These are phyloP conservation scores for Boletus tomentosulus DNA, from an alignment of 768 basidiomycete genomes.

Conservation along the genomic window DNA sequence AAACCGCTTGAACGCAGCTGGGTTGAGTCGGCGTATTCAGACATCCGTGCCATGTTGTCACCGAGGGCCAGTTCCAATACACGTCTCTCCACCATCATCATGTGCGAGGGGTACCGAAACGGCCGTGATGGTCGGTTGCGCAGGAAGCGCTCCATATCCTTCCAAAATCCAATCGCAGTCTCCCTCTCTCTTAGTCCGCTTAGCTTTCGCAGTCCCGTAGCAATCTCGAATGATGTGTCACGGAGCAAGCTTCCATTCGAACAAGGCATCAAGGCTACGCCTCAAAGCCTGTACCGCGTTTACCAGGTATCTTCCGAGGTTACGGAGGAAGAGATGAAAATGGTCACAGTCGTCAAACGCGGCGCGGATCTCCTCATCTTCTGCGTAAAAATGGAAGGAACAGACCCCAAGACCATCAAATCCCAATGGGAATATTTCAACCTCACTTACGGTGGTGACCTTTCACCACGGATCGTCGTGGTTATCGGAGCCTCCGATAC, in stretches of 20 bases:
- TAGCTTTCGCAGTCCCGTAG: slow-evolving; percentile 22
- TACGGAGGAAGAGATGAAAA: slow-evolving; percentile 6
- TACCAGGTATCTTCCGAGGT: slow-evolving; percentile 17
- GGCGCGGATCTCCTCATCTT: slow-evolving; percentile 27
- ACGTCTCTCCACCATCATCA: slow-evolving; percentile 20
- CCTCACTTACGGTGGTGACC: slow-evolving; percentile 23
- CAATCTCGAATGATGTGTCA: slow-evolving; percentile 13
- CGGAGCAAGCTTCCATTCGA: slow-evolving; percentile 22
- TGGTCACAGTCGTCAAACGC: slow-evolving; percentile 13
- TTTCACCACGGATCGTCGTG: slow-evolving; percentile 24
- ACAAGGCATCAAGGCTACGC: slow-evolving; percentile 4
- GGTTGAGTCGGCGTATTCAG: slow-evolving; percentile 24
- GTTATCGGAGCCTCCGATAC: slow-evolving; percentile 17
- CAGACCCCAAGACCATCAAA: slow-evolving; percentile 2
- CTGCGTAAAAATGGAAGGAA: slow-evolving; percentile 12
- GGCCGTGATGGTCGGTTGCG: not conserved
- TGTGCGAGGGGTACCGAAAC: slow-evolving; percentile 18
- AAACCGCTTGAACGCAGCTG: slow-evolving; percentile 25
- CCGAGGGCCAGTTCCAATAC: slow-evolving; percentile 1
- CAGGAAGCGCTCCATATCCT: slow-evolving; percentile 21
- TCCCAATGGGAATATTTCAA: slow-evolving; percentile 26
- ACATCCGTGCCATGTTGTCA: slow-evolving; percentile 23
- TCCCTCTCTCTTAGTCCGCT: slow-evolving; percentile 9
- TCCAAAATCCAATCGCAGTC: slow-evolving; percentile 20
- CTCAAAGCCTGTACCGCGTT: slow-evolving; percentile 15